Evolutionary conservation across 2,329 filamentous ascomycete species (phyloP).

Genomic region (Epichloe gansuensis): DNA sequence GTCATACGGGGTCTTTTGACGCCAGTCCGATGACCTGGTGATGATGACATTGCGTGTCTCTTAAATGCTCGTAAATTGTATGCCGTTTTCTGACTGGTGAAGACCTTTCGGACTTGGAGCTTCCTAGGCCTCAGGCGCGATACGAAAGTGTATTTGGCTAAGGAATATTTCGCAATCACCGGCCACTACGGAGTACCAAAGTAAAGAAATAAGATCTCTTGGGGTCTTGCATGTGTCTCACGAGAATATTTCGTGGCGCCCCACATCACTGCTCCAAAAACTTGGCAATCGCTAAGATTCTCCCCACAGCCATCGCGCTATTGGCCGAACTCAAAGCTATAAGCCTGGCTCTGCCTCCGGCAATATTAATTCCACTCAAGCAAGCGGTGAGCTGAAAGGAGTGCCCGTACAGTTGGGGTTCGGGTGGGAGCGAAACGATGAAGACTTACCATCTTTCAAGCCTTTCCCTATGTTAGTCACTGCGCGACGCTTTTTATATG

Average conservation of each 20-base stretch:
- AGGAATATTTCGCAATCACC: not conserved
- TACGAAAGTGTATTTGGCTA: not conserved
- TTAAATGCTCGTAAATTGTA: not conserved
- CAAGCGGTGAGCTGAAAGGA: not conserved
- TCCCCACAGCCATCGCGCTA: not conserved
- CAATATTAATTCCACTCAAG: not conserved
- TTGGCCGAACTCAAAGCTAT: not conserved
- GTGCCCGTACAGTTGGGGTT: not conserved
- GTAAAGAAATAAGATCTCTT: too few species aligned
- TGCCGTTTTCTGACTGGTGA: too few species aligned
- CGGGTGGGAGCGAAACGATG: too few species aligned
- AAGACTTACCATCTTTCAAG: too few species aligned
- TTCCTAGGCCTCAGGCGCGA: not conserved
- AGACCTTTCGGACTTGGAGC: not conserved
- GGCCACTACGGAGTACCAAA: too few species aligned
- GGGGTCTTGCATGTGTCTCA: not conserved
- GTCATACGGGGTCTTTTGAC: slow-evolving; percentile 32
- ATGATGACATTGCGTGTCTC: slow-evolving; percentile 24
- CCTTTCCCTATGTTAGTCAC: too few species aligned
- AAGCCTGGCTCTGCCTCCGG: not conserved
- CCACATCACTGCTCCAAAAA: not conserved
- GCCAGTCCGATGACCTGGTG: slow-evolving; percentile 28
- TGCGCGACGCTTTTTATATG: not conserved
- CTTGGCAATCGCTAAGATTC: not conserved
- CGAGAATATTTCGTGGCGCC: slow-evolving; percentile 1